phyloP scores from a whole-genome alignment of 129 eudicot genomes.

The Helianthus annuus region DNA sequence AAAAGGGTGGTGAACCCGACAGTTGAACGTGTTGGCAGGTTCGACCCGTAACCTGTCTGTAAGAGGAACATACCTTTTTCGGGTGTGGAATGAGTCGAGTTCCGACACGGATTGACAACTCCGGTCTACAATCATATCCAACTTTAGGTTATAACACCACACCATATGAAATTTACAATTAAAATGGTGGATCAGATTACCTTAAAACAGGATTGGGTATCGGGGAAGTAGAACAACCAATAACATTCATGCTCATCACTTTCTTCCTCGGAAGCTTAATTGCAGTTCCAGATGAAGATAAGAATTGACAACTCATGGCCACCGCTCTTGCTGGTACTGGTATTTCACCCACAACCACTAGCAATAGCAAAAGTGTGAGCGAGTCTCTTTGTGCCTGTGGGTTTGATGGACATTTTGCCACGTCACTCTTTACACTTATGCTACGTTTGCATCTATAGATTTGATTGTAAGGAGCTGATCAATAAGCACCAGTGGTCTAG shows the following conservation, averaged over 20 bases:
- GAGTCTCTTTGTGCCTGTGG: background rate
- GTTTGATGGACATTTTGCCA: constrained; percentile 33
- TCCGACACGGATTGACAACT: constrained; percentile 67
- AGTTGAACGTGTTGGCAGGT: too few species aligned
- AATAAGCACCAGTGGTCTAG: constrained; percentile 93
- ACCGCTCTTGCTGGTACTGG: background rate
- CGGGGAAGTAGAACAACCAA: constrained; percentile 38
- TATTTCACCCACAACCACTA: background rate
- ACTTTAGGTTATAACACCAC: background rate
- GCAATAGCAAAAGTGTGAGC: background rate
- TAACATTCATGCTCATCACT: constrained; percentile 15
- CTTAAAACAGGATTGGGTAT: constrained; percentile 33
- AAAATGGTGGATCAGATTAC: constrained; percentile 23
- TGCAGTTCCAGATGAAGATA: constrained; percentile 1
- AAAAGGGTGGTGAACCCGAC: too few species aligned
- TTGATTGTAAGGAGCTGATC: fast-evolving
- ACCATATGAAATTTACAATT: background rate
- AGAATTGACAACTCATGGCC: constrained; percentile 2
- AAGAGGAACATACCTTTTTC: constrained; percentile 55
- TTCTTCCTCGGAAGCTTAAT: constrained; percentile 16
- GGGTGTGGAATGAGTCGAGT: constrained; percentile 87
- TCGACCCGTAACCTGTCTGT: background rate
- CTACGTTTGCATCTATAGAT: fast-evolving
- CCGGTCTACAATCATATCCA: constrained; percentile 38
- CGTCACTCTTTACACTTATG: constrained; percentile 2